Percentiles rank a stretch among this genome's conserved stretches.
These are phyloP conservation scores for Paraconiothyrium sp. DNA, from an alignment of 2,329 filamentous ascomycete species.

Conservation along the genomic window DNA sequence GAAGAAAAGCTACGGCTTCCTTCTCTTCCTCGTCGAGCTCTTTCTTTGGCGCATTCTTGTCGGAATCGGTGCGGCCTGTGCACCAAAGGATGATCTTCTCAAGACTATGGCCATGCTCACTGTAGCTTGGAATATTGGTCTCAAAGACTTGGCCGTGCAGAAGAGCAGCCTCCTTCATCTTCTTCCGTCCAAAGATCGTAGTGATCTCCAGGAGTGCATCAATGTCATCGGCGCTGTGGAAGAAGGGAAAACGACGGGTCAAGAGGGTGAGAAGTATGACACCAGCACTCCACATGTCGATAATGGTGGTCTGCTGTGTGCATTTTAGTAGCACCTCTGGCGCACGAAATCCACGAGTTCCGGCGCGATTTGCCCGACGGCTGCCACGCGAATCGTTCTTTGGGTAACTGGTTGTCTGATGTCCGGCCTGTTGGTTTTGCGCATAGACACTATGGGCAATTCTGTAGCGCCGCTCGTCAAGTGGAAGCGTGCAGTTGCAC, in stretches of 20 bases:
- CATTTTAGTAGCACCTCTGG: slow-evolving; percentile 98
- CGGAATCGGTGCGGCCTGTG: slow-evolving; percentile 75
- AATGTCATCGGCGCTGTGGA: slow-evolving; percentile 97
- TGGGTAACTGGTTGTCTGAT: slow-evolving; percentile 73
- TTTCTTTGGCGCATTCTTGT: slow-evolving; percentile 56
- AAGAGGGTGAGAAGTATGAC: slow-evolving; percentile 97
- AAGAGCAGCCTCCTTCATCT: slow-evolving; percentile 83
- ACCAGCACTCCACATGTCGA: slow-evolving; percentile 96
- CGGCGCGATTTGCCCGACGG: slow-evolving; percentile 90
- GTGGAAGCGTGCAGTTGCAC: slow-evolving; percentile 79
- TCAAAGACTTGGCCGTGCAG: slow-evolving; percentile 93
- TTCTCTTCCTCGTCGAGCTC: slow-evolving; percentile 74
- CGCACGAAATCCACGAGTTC: slow-evolving; percentile 93
- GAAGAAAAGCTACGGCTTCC: slow-evolving; percentile 76
- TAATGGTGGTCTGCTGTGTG: slow-evolving; percentile 88
- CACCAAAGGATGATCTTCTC: slow-evolving; percentile 97
- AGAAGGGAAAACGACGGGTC: slow-evolving; percentile 93
- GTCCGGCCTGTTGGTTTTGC: slow-evolving; percentile 57
- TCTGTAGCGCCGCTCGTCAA: slow-evolving; percentile 67
- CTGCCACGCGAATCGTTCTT: slow-evolving; percentile 90
- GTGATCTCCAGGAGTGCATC: slow-evolving; percentile 98
- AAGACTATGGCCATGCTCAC: slow-evolving; percentile 82
- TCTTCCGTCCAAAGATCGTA: slow-evolving; percentile 86
- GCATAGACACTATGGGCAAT: slow-evolving; percentile 68
- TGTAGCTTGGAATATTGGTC: slow-evolving; percentile 90